Evolutionary conservation across 257 asterid genomes (phyloP).

Genomic region (Galeopsis tetrahit): DNA sequence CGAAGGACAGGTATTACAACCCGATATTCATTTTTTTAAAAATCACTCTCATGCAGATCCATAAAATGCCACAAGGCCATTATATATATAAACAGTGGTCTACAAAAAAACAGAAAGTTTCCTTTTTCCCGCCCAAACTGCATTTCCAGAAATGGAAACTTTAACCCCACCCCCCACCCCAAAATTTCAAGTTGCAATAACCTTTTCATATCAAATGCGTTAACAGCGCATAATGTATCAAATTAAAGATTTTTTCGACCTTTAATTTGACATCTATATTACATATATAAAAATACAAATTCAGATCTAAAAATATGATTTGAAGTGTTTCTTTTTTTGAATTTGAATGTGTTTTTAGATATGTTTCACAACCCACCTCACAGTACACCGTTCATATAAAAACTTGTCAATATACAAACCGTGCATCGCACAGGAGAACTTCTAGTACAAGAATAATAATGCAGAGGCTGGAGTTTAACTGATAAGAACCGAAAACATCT

Average conservation of each 20-base stretch:
- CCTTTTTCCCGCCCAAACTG: too few relatives aligned
- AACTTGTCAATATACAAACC: background rate
- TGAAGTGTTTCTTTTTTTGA: background rate
- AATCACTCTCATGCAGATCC: slow-evolving; percentile 6
- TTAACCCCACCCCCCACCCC: background rate
- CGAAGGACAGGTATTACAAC: slow-evolving; percentile 6
- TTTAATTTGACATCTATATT: background rate
- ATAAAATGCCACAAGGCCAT: background rate
- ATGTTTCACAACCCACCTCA: background rate
- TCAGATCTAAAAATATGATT: background rate
- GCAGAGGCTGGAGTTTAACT: too few relatives aligned
- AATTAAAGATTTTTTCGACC: too few relatives aligned
- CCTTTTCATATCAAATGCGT: too few relatives aligned
- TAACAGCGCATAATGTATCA: background rate
- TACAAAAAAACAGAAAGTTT: too few relatives aligned
- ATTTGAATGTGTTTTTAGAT: background rate
- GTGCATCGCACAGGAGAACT: too few relatives aligned
- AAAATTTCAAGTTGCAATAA: too few relatives aligned
- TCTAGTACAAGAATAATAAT: too few relatives aligned
- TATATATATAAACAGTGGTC: too few relatives aligned
- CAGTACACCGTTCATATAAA: too few relatives aligned
- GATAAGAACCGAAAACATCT: background rate
- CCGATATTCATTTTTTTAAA: background rate
- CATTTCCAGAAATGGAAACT: too few relatives aligned
- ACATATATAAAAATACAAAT: too few relatives aligned